Percentiles rank a stretch among this genome's conserved stretches.
Evolutionary conservation across 108 stramenopile species (phyloP).

Genomic region (Nannochloropsis salina): DNA sequence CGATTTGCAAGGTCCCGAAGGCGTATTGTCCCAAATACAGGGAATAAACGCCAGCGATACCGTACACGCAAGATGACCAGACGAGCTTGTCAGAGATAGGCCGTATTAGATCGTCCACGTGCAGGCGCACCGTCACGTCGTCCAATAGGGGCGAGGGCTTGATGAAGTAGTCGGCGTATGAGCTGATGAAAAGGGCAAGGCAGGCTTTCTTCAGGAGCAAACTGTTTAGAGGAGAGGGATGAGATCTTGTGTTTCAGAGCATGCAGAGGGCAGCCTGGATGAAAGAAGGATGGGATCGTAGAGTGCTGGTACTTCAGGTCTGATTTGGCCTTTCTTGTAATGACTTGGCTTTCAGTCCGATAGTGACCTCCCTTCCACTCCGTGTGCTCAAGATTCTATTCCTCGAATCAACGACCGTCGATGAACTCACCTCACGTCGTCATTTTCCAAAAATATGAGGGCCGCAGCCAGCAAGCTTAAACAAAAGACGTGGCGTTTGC

Average conservation of each 20-base stretch:
- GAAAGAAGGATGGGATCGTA: too few relatives aligned
- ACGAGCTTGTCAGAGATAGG: constrained; percentile 39
- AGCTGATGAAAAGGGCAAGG: neutral
- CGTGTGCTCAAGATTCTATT: too few relatives aligned
- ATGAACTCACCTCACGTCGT: neutral
- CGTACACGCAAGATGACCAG: constrained; percentile 43
- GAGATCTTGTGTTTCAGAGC: too few relatives aligned
- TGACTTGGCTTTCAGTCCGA: too few relatives aligned
- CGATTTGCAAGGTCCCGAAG: constrained; percentile 28
- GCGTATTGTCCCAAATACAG: constrained; percentile 24
- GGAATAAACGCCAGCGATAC: constrained; percentile 17
- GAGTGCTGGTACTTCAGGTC: too few relatives aligned
- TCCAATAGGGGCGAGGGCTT: neutral
- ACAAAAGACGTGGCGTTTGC: neutral
- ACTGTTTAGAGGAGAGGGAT: neutral
- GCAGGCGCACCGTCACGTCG: constrained; percentile 8
- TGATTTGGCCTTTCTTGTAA: too few relatives aligned
- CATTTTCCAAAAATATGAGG: neutral
- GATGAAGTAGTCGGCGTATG: constrained; percentile 8
- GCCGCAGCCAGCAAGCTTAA: neutral
- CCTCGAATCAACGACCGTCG: too few relatives aligned
- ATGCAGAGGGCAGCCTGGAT: too few relatives aligned
- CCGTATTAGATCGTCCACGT: constrained; percentile 23
- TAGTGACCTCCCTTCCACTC: too few relatives aligned
- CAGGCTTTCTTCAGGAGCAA: constrained; percentile 9